Conservation (phyloP, 2,329 filamentous ascomycete genomes). For the Fusarium sterilihyphosum region DNA sequence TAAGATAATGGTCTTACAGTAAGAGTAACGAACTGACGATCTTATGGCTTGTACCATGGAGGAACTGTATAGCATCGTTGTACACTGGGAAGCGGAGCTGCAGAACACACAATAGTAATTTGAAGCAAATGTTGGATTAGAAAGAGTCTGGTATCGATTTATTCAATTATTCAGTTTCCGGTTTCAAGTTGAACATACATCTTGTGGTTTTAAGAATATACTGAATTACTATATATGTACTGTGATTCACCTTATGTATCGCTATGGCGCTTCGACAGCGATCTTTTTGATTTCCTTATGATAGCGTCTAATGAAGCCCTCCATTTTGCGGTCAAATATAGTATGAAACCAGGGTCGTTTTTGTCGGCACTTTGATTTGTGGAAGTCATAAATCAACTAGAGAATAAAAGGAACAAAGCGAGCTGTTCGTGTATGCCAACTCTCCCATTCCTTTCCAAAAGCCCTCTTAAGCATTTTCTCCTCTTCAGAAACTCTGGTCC, state of each 20-base stretch:
- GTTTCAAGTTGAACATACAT: no score
- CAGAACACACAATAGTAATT: not conserved
- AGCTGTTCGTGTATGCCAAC: constrained; percentile 58
- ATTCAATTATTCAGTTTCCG: not conserved
- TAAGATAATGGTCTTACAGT: no score
- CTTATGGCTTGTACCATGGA: not conserved
- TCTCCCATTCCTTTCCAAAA: constrained; percentile 61
- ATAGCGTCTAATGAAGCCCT: not conserved
- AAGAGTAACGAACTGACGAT: no score
- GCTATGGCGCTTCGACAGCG: rapidly evolving
- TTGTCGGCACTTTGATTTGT: no score
- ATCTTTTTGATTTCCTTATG: not conserved
- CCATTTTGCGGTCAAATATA: not conserved
- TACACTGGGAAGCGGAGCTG: no score
- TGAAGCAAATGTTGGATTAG: not conserved
- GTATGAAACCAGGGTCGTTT: not conserved
- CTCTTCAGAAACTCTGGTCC: constrained; percentile 57
- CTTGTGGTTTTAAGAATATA: not conserved
- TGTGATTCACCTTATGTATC: not conserved
- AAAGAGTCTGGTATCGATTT: not conserved
- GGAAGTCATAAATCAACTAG: not conserved
- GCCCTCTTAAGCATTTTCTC: constrained; percentile 59
- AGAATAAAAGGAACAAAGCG: constrained; percentile 56
- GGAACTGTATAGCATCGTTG: not conserved
- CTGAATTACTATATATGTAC: not conserved